phyloP scores from a whole-genome alignment of 2,329 filamentous ascomycete genomes.

The Alternaria brassicae region DNA sequence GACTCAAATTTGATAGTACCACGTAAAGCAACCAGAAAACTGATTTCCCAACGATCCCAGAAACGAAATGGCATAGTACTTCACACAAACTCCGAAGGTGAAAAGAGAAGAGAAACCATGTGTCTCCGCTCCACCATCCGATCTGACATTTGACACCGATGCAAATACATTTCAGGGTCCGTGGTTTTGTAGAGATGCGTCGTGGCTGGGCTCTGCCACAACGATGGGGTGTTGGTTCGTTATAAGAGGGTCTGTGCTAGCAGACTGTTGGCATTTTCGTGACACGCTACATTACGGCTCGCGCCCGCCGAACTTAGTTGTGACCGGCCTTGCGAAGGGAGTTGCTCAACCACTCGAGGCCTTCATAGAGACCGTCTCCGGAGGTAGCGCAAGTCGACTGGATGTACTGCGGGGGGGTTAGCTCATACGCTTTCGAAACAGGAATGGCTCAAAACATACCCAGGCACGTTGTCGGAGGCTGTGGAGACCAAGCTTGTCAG shows the following conservation, averaged over 20 bases:
- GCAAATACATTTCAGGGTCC: conserved; percentile 42
- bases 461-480: conserved; percentile 97
- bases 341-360: conserved; percentile 73
- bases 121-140: conserved; percentile 47
- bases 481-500: conserved; percentile 99
- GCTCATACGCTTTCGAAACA: conserved; percentile 8
- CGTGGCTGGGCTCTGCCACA: conserved; percentile 23
- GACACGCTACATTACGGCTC: conserved; percentile 32
- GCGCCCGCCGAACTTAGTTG: conserved; percentile 46
- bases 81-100: conserved; percentile 49
- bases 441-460: conserved; percentile 68
- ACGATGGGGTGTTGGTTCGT: conserved; percentile 33
- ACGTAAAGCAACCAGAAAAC: conserved; percentile 48
- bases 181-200: conserved; percentile 23
- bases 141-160: conserved; percentile 43
- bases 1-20: conserved; percentile 50
- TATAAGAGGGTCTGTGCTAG: conserved; percentile 31
- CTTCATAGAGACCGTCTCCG: conserved; percentile 99
- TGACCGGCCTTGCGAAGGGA: conserved; percentile 62
- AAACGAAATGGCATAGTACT: conserved; percentile 45
- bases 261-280: conserved; percentile 41
- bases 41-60: conserved; percentile 47
- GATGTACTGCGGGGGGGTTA: conserved; percentile 72
- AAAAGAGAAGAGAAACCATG: conserved; percentile 35
- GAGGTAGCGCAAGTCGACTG: conserved; percentile 99